Conservation (phyloP, 2,329 filamentous ascomycete genomes). For the Gnomoniopsis smithogilvyi region DNA sequence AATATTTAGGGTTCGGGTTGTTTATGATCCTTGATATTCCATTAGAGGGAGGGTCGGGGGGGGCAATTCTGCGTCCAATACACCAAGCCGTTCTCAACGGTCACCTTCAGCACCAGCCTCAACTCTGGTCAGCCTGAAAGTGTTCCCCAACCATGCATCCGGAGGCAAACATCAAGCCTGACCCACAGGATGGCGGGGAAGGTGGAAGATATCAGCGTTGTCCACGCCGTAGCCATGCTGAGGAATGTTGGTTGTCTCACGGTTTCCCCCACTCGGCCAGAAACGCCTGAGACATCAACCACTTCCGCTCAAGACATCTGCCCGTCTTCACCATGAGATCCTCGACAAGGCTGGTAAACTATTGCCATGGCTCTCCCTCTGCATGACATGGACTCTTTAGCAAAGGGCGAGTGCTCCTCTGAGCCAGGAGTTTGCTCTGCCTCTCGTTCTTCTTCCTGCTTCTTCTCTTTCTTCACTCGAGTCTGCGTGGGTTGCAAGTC, state of each 20-base stretch:
- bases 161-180: too few relatives aligned
- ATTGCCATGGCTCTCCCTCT: not conserved
- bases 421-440: not conserved
- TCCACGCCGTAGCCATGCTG: conserved; percentile 1
- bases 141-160: not conserved
- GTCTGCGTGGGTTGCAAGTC: too few relatives aligned
- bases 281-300: not conserved
- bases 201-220: not conserved
- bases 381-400: conserved; percentile 9
- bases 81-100: too few relatives aligned
- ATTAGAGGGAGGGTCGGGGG: too few relatives aligned
- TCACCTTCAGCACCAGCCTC: too few relatives aligned
- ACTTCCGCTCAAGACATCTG: not conserved
- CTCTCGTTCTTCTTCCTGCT: not conserved
- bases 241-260: conserved; percentile 17
- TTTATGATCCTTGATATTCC: too few relatives aligned
- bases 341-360: conserved; percentile 13
- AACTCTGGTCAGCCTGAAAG: not conserved
- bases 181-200: not conserved
- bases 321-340: conserved; percentile 1
- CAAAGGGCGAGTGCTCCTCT: not conserved
- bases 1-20: too few relatives aligned
- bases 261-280: not conserved
- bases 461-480: not conserved
- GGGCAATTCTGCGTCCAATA: too few relatives aligned